Evolutionary conservation across 192 early-diverging fungal species (phyloP).

Genomic region (Coemansia sp.): DNA sequence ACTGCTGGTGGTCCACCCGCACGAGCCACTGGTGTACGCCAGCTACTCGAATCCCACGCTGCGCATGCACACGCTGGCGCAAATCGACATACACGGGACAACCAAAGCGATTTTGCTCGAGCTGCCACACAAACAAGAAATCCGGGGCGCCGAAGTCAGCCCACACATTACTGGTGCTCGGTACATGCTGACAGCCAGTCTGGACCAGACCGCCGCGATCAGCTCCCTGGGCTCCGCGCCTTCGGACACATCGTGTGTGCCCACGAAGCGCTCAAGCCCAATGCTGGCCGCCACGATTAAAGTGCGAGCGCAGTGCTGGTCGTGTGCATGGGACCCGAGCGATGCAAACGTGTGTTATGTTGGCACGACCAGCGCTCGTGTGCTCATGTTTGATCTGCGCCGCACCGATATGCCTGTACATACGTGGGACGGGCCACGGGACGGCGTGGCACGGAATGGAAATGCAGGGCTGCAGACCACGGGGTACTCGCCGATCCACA

Average conservation of each 20-base stretch:
- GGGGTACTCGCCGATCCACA: slow-evolving; percentile 28
- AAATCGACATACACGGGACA: slow-evolving; percentile 17
- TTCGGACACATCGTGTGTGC: neutral
- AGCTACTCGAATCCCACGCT: slow-evolving; percentile 11
- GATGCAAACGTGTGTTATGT: slow-evolving; percentile 21
- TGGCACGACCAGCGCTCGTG: slow-evolving; percentile 14
- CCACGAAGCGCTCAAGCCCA: slow-evolving; percentile 5
- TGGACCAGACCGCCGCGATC: slow-evolving; percentile 33
- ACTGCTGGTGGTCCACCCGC: slow-evolving; percentile 21
- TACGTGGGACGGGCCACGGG: slow-evolving; percentile 18
- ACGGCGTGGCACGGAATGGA: neutral
- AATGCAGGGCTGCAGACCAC: neutral
- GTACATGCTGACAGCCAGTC: slow-evolving; percentile 47
- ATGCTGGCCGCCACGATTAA: slow-evolving; percentile 12
- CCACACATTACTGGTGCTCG: slow-evolving; percentile 18
- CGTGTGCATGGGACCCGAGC: slow-evolving; percentile 40
- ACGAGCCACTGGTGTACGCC: slow-evolving; percentile 27
- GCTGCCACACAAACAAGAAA: slow-evolving; percentile 25
- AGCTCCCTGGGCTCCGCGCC: slow-evolving; percentile 13
- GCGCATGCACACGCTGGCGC: slow-evolving; percentile 21
- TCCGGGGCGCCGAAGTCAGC: slow-evolving; percentile 35
- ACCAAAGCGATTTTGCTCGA: slow-evolving; percentile 7
- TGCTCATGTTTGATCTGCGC: slow-evolving; percentile 37
- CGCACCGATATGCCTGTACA: slow-evolving; percentile 2
- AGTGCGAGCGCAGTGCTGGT: slow-evolving; percentile 24